Conservation (phyloP, 2,329 filamentous ascomycete species). For the Bipolaris cookei region DNA sequence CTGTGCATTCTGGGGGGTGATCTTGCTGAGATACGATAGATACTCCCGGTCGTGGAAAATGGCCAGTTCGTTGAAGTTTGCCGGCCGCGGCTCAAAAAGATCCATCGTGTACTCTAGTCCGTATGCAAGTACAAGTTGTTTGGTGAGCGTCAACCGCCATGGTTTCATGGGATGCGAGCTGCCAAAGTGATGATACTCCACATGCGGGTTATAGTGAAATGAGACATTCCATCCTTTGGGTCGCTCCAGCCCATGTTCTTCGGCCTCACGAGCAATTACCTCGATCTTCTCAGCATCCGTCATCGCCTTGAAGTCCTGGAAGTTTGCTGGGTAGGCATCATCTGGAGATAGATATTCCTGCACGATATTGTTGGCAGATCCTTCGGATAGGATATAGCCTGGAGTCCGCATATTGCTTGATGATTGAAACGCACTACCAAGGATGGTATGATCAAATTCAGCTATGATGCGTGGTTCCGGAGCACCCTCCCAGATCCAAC, state of each 20-base stretch:
- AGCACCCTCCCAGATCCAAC: slow-evolving; percentile 20
- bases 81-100: slow-evolving; percentile 82
- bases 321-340: slow-evolving; percentile 37
- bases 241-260: slow-evolving; percentile 72
- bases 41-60: slow-evolving; percentile 90
- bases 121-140: slow-evolving; percentile 92
- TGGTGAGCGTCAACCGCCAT: slow-evolving; percentile 93
- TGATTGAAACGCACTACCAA: neutral
- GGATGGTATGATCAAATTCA: neutral
- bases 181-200: slow-evolving; percentile 97
- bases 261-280: slow-evolving; percentile 61
- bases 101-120: slow-evolving; percentile 98
- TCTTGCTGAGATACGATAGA: slow-evolving; percentile 76
- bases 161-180: slow-evolving; percentile 99
- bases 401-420: slow-evolving; percentile 27
- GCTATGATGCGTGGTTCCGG: slow-evolving; percentile 2
- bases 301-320: slow-evolving; percentile 41
- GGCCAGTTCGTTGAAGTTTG: slow-evolving; percentile 85
- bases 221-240: slow-evolving; percentile 91
- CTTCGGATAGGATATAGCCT: slow-evolving; percentile 24
- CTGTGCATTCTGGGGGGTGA: slow-evolving; percentile 57
- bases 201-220: slow-evolving; percentile 92
- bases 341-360: slow-evolving; percentile 44
- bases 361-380: slow-evolving; percentile 43
- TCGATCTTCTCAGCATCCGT: slow-evolving; percentile 52